A percentile compares a stretch with the other conserved stretches of the same genome.
These are phyloP conservation scores for Chlamydomonas reinhardtii DNA, from an alignment of 163 green algal species.

Conservation along the genomic window DNA sequence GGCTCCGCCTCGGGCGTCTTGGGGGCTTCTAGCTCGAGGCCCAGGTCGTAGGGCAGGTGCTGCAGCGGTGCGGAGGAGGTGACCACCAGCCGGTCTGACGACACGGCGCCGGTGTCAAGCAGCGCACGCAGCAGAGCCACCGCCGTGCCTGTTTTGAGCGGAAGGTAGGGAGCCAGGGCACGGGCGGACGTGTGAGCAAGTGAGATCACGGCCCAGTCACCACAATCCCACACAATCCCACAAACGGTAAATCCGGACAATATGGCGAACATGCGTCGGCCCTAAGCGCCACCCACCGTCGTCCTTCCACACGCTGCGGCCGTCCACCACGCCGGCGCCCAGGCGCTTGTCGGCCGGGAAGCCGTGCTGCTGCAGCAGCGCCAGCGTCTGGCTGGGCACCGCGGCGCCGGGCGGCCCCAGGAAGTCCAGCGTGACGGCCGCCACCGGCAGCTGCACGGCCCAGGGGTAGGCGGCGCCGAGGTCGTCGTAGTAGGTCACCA, in stretches of 20 bases:
- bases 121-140: slow-evolving; percentile 69
- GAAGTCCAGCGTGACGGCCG: slow-evolving; percentile 67
- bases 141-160: slow-evolving; percentile 46
- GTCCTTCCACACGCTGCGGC: slow-evolving; percentile 86
- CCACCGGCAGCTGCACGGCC: slow-evolving; percentile 78
- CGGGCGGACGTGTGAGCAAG: too few relatives aligned
- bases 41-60: slow-evolving; percentile 85
- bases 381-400: slow-evolving; percentile 70
- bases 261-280: too few relatives aligned
- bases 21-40: neutral
- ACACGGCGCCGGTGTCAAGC: slow-evolving; percentile 23
- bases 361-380: slow-evolving; percentile 81
- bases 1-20: neutral
- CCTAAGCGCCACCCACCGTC: slow-evolving; percentile 55
- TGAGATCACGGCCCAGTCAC: too few relatives aligned
- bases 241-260: too few relatives aligned
- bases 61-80: slow-evolving; percentile 58
- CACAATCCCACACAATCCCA: too few relatives aligned
- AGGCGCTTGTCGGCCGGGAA: slow-evolving; percentile 88
- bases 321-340: slow-evolving; percentile 88
- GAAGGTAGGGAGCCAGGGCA: too few relatives aligned
- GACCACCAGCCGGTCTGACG: slow-evolving; percentile 25
- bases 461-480: slow-evolving; percentile 76
- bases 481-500: slow-evolving; percentile 86
- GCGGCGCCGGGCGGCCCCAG: slow-evolving; percentile 59